Base-by-base conservation (phyloP, 306 rosid species). In the Dalbergia oliveri region DNA sequence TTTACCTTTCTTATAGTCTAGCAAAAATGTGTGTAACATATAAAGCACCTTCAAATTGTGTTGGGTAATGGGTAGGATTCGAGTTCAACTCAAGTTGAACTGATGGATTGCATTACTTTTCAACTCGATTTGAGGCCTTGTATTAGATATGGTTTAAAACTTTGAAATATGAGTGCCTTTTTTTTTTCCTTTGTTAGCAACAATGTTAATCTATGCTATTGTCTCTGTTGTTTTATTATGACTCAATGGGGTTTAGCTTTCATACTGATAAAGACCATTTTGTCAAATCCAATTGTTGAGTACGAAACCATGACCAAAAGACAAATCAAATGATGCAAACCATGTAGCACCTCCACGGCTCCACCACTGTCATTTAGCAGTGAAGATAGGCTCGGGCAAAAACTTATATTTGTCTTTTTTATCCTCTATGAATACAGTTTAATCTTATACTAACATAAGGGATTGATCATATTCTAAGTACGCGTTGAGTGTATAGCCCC, bases 31-130 rank as follows among this genome's bases (percentile, higher is more conserved):
- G 59, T 68, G 81, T 39, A 10, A 33, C 41, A 58, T 51, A 26
- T 26, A 26, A 1, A n/a, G 60, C 43, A 11, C 0, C 47, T 26
- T 58, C 5, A 9, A n/a, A 49, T 13, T 39, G 49, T 69, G 39
- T 64, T 16, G 7, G 44, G 37, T 41, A 35, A 9, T 59, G 56
- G 51, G 65, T 14, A 18, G 19, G 34, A 54, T 80, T 78, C 69
- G 9, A 21, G 78, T 87, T 89, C 88, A 87, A 89, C 70, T 61
- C 63, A 83, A 63, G 88, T 87, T 89, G 90, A 89, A 83, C 75
- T 14, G n/a, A n/a, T n/a, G 63, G 53, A 82, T 79, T 79, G 75
- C 83, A 56, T 79, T 78, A 59, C 81, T 47, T 21, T 53, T 74
- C 13, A 56, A 19, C 54, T 43, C 4, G 33, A 47, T 23, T 23